Base-by-base conservation (phyloP, 331 rosid genomes). In the Cydonia oblonga region DNA sequence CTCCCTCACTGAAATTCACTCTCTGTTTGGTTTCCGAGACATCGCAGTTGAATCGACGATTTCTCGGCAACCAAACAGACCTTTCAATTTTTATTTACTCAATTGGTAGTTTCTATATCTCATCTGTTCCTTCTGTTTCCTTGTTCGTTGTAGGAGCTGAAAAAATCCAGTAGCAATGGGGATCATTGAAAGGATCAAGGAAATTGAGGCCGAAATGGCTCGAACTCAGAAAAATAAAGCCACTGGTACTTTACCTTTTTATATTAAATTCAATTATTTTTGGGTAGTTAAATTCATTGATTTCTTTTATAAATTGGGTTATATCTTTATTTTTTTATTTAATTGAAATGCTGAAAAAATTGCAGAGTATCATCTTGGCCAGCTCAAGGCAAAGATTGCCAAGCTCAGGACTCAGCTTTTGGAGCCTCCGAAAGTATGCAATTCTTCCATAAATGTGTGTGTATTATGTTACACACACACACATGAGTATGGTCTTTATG, bases 201-300 rank as follows among this genome's bases (percentile, higher is more conserved):
- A 95, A 85, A 95, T 95, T 61, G 99, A 95, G 81, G 91, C 91
- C 93, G 99, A 95, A 87, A 95, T 95, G 99, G 96, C 97, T 81
- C 96, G 99, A 75, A 95, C 99, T 62, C 99, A 95, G 86, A 95
- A 95, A 72, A 95, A 95, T 74, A 95, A 95, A 85, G 99, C 99
- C 66, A 95, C 99, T 25, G 99, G 99, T 84, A 56, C 26, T 29
- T 18, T 8, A 1, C 14, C 35, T 38, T 19, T 69, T 9, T 14
- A 44, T 5, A n/a, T 14, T 44, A 6, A 19, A 11, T 69, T 49
- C 32, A 13, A 1, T 0, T 1, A 1, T 2, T 28, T 59, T 9
- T 29, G 25, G 8, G 35, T 56, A 18, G 35, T 60, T 49, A 53
- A 51, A 20, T 71, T n/a, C n/a, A n/a, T n/a, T n/a, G n/a, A 1